Evolutionary conservation across 2,329 filamentous ascomycete genomes (phyloP).

Genomic region (Emmonsia crescens): DNA sequence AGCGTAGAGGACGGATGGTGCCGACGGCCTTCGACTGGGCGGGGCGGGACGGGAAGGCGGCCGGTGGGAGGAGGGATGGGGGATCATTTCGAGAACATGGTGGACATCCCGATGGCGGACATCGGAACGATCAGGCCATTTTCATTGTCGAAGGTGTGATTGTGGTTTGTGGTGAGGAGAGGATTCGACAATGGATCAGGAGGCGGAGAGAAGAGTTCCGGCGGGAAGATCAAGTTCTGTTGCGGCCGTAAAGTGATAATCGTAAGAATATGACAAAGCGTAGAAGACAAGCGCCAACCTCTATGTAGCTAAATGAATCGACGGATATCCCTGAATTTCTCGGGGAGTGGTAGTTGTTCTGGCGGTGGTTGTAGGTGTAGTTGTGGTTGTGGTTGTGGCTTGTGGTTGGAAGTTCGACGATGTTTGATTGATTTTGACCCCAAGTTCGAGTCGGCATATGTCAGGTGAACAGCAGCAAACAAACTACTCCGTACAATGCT

Average conservation of each 20-base stretch:
- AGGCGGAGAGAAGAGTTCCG: background rate
- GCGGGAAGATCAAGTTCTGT: background rate
- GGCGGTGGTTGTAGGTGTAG: background rate
- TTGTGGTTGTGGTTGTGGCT: background rate
- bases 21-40: background rate
- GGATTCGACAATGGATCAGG: background rate
- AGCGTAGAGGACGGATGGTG: background rate
- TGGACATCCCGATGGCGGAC: slow-evolving; percentile 19
- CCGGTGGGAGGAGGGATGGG: slow-evolving; percentile 24
- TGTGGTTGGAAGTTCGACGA: background rate
- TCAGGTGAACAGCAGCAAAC: too few relatives aligned
- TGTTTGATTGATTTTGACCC: background rate
- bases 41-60: background rate
- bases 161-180: background rate
- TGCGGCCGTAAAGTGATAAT: background rate
- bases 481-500: too few relatives aligned
- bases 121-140: slow-evolving; percentile 12
- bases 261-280: background rate
- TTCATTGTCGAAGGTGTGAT: background rate
- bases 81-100: slow-evolving; percentile 33
- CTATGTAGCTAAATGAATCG: background rate
- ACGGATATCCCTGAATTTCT: background rate
- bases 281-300: background rate
- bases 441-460: too few relatives aligned
- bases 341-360: background rate